Evolutionary conservation across 139 green algal species (phyloP).

Genomic region (Chlamydomonas sphaeroides): DNA sequence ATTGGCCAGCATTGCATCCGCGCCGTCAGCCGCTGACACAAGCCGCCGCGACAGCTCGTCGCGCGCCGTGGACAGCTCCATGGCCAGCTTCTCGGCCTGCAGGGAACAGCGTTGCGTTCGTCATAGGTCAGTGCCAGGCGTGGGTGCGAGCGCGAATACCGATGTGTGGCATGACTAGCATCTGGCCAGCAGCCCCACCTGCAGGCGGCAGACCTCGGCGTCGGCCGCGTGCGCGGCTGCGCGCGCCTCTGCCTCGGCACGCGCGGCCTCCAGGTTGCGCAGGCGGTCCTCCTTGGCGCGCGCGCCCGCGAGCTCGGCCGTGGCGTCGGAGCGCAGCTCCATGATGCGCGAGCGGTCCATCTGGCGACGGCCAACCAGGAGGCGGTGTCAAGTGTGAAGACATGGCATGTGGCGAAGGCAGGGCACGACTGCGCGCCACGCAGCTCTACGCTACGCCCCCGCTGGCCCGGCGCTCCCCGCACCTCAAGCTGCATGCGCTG

Average conservation of each 20-base stretch:
- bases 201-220: constrained; percentile 51
- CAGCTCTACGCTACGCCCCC: too few species aligned
- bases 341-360: constrained; percentile 53
- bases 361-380: too few species aligned
- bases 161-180: background rate
- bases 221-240: constrained; percentile 64
- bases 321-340: constrained; percentile 58
- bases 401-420: too few species aligned
- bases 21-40: constrained; percentile 25
- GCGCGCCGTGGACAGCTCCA: constrained; percentile 44
- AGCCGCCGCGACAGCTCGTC: constrained; percentile 47
- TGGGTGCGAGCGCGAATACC: too few species aligned
- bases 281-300: constrained; percentile 56
- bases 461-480: too few species aligned
- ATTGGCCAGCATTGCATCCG: constrained; percentile 56
- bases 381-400: too few species aligned
- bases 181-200: constrained; percentile 36
- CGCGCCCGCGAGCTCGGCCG: constrained; percentile 51
- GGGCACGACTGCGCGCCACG: too few species aligned
- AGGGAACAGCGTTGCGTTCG: background rate
- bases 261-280: constrained; percentile 46
- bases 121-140: too few species aligned
- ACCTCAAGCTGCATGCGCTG: constrained; percentile 61
- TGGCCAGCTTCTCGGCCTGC: constrained; percentile 50
- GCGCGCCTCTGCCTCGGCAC: constrained; percentile 62